These are phyloP conservation scores for Aspergillus uvarum DNA, from an alignment of 2,329 filamentous ascomycete species.

Conservation along the genomic window DNA sequence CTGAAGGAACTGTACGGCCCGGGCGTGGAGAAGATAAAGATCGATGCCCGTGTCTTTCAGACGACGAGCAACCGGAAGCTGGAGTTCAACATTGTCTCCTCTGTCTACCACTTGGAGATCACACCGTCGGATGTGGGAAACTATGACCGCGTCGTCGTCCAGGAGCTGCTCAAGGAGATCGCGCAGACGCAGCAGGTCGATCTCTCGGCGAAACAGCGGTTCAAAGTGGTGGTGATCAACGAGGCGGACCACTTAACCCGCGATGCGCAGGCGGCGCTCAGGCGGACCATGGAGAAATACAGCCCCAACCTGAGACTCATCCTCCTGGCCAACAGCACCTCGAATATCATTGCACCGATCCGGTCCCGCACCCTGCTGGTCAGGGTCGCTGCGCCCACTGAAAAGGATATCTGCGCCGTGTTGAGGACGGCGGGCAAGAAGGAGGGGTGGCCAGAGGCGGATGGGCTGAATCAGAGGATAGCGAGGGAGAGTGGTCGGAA, in stretches of 20 bases:
- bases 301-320: slow-evolving; percentile 91
- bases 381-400: slow-evolving; percentile 82
- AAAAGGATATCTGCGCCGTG: slow-evolving; percentile 78
- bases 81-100: slow-evolving; percentile 98
- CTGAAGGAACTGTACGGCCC: slow-evolving; percentile 93
- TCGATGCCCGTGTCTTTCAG: slow-evolving; percentile 94
- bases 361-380: slow-evolving; percentile 87
- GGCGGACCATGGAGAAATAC: slow-evolving; percentile 99
- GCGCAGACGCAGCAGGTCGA: slow-evolving; percentile 99
- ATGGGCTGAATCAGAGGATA: slow-evolving; percentile 77
- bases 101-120: slow-evolving; percentile 96
- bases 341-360: slow-evolving; percentile 99
- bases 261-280: slow-evolving; percentile 91
- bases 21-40: slow-evolving; percentile 99
- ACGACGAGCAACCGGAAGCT: slow-evolving; percentile 94
- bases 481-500: slow-evolving; percentile 90
- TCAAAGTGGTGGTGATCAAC: slow-evolving; percentile 99
- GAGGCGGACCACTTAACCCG: slow-evolving; percentile 92
- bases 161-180: slow-evolving; percentile 94
- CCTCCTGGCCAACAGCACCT: slow-evolving; percentile 89
- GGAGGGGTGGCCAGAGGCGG: slow-evolving; percentile 77
- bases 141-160: slow-evolving; percentile 92
- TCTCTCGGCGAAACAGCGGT: slow-evolving; percentile 80
- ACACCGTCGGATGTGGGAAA: slow-evolving; percentile 95
- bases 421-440: slow-evolving; percentile 69